phyloP scores from a whole-genome alignment of 2,329 filamentous ascomycete genomes.

The Arthrobotrys sinensis region DNA sequence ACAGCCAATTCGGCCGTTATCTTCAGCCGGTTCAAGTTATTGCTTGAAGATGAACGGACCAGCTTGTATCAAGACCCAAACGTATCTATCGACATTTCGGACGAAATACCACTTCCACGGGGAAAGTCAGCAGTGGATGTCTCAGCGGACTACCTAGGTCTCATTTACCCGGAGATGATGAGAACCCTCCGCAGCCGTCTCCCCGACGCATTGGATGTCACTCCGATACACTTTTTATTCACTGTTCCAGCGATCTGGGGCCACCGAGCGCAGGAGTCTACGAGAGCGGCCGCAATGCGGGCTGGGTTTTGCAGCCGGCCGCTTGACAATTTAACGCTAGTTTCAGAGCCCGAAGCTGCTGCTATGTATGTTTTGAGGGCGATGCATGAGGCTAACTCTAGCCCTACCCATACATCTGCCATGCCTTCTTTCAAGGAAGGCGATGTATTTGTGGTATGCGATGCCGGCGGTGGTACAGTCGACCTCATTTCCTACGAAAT shows the following conservation, averaged over 20 bases:
- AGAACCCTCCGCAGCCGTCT: slow-evolving; percentile 29
- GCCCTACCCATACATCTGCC: not conserved
- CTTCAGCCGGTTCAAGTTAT: slow-evolving; percentile 60
- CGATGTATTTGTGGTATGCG: slow-evolving; percentile 61
- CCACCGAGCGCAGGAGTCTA: slow-evolving; percentile 48
- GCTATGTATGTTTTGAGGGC: slow-evolving; percentile 41
- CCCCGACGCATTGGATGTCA: slow-evolving; percentile 45
- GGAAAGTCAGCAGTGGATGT: slow-evolving; percentile 47
- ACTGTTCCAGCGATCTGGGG: slow-evolving; percentile 60
- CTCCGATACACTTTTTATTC: slow-evolving; percentile 62
- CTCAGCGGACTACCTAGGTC: slow-evolving; percentile 57
- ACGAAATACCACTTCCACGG: slow-evolving; percentile 38
- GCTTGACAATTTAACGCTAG: slow-evolving; percentile 29
- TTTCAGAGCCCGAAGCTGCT: slow-evolving; percentile 54
- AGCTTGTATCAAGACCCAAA: slow-evolving; percentile 29
- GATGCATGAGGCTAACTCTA: slow-evolving; percentile 35
- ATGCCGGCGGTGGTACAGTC: slow-evolving; percentile 62
- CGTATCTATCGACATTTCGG: too few relatives aligned
- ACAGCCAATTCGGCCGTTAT: slow-evolving; percentile 10
- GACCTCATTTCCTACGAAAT: slow-evolving; percentile 61
- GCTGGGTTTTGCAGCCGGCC: slow-evolving; percentile 43
- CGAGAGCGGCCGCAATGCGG: slow-evolving; percentile 10
- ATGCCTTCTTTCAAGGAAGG: slow-evolving; percentile 17
- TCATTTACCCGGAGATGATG: slow-evolving; percentile 57
- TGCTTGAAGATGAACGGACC: slow-evolving; percentile 49